Conservation (phyloP, 2,329 filamentous ascomycete species). For the Phialemonium atrogriseum region DNA sequence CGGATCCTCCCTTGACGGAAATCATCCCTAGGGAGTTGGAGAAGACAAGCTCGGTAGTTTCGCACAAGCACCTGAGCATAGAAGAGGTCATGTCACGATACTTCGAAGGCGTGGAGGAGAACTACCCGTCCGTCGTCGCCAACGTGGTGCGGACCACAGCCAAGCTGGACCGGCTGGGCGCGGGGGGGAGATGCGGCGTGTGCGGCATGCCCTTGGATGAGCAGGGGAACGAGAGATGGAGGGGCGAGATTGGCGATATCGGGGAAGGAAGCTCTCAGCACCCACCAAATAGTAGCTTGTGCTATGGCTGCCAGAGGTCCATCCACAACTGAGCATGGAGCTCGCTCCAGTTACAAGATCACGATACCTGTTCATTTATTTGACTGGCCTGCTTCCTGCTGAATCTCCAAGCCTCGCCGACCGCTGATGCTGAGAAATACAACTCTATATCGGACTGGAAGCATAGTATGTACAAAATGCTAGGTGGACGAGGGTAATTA, state of each 20-base stretch:
- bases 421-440: too few relatives aligned
- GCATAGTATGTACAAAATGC: too few relatives aligned
- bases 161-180: constrained; percentile 55
- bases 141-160: constrained; percentile 92
- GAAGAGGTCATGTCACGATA: constrained; percentile 86
- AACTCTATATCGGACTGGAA: too few relatives aligned
- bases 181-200: constrained; percentile 46
- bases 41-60: constrained; percentile 35
- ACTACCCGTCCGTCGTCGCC: constrained; percentile 84
- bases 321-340: too few relatives aligned
- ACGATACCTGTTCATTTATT: too few relatives aligned
- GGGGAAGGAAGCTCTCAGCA: constrained; percentile 14
- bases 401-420: too few relatives aligned
- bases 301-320: constrained; percentile 68
- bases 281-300: constrained; percentile 35
- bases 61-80: constrained; percentile 74
- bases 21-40: constrained; percentile 26
- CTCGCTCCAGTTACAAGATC: too few relatives aligned
- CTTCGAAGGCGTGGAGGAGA: constrained; percentile 75
- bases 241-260: constrained; percentile 48
- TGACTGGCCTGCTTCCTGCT: too few relatives aligned
- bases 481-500: too few relatives aligned
- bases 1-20: constrained; percentile 40
- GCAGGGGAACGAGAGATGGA: constrained; percentile 54
- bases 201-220: constrained; percentile 62